Base-by-base conservation (phyloP, 176 grass and related monocot species). In the Zoysia japonica region DNA sequence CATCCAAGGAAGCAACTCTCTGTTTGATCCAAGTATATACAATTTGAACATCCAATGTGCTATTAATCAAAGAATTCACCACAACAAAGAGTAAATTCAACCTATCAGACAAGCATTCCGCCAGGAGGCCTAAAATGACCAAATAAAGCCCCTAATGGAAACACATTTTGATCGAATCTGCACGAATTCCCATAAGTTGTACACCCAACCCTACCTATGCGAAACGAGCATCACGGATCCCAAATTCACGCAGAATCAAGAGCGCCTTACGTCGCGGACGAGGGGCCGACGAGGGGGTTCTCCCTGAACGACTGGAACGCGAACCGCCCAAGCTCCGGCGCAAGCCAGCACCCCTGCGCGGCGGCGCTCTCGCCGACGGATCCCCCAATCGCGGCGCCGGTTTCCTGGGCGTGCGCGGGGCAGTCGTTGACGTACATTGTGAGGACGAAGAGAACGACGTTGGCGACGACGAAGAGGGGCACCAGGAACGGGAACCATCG, bases 341-440 rank as follows among this genome's bases (percentile, higher is more conserved):
- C 61, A 9, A 84, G 74, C 86, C 75, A 86, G 70, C 87, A 89
- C 6, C 71, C 82, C 71, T 74, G 84, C 89, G 82, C 39, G 15
- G 51, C 68, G 70, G 66, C 65, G 44, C 63, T 68, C 76, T 51
- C 54, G 13, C 79, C 78, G 44, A 51, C 49, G 52, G 87, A 73
- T 48, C 83, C 88, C 53, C 84, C 81, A 17, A 89, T 89, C 59
- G 74, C 91, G 13, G 43, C 51, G 55, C 78, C 71, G 65, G 85
- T 38, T 77, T 14, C 61, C 41, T 55, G 56, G 65, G 43, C 59
- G 57, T 83, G 87, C 37, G 65, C 66, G 64, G 96, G 96, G 79
- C 96, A 99, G 70, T 99, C 86, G 75, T 99, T 99, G 42, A 88
- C 38, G 90, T 93, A 99, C 96, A 99, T 95, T 38, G 90, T 87